These are phyloP conservation scores for Phytophthora pini DNA, from an alignment of 352 stramenopile species.

Conservation along the genomic window DNA sequence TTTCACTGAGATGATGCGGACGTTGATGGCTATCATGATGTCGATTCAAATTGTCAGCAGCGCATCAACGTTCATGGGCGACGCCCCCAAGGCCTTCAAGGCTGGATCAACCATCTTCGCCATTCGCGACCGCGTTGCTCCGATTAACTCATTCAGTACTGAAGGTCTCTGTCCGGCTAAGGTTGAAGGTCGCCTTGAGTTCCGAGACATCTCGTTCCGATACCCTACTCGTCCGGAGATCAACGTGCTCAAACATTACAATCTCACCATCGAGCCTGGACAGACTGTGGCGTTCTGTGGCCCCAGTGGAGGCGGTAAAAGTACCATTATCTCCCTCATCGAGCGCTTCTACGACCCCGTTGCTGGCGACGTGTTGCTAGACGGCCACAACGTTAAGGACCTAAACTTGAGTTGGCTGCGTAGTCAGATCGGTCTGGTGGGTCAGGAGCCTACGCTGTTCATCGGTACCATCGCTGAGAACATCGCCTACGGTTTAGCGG, in stretches of 20 bases:
- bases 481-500: conserved; percentile 54
- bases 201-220: conserved; percentile 74
- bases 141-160: too few species aligned
- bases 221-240: conserved; percentile 75
- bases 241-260: conserved; percentile 85
- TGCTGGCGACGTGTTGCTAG: conserved; percentile 63
- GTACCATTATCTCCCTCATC: conserved; percentile 53
- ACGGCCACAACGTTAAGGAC: conserved; percentile 75
- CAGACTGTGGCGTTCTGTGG: conserved; percentile 71
- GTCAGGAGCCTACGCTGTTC: conserved; percentile 66
- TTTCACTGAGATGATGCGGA: conserved; percentile 58
- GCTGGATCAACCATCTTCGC: conserved; percentile 45
- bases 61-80: conserved; percentile 33
- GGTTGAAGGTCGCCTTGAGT: conserved; percentile 52
- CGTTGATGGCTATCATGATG: conserved; percentile 69
- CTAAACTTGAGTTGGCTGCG: conserved; percentile 75
- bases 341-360: conserved; percentile 77
- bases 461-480: conserved; percentile 70
- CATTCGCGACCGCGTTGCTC: conserved; percentile 15
- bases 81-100: conserved; percentile 79
- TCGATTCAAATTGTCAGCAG: conserved; percentile 41
- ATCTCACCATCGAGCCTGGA: conserved; percentile 78
- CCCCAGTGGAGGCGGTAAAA: conserved; percentile 56
- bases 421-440: conserved; percentile 65
- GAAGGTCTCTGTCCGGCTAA: conserved; percentile 15